Evolutionary conservation across 2,329 filamentous ascomycete species (phyloP).

Genomic region (Alternaria sp.): DNA sequence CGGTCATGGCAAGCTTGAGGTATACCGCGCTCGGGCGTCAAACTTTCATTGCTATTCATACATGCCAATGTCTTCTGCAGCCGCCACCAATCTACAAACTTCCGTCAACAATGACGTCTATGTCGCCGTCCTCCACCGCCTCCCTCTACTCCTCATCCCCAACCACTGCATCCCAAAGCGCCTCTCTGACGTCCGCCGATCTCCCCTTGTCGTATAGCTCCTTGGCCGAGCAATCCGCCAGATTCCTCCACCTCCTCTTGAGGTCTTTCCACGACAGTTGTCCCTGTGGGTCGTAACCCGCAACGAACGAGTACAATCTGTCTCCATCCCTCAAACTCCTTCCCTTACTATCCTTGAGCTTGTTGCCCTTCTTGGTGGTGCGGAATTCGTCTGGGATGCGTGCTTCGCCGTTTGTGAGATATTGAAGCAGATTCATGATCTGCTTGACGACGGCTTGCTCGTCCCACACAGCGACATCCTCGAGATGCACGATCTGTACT

Average conservation of each 20-base stretch:
- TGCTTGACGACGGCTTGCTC: not conserved
- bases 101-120: not conserved
- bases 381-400: not conserved
- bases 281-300: not conserved
- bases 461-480: not conserved
- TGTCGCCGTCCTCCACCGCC: not conserved
- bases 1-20: not conserved
- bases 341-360: not conserved
- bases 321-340: not conserved
- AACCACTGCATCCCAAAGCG: not conserved
- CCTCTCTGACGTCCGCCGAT: not conserved
- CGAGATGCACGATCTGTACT: not conserved
- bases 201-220: not conserved
- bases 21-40: not conserved
- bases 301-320: not conserved
- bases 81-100: not conserved
- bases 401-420: not conserved
- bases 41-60: fast-evolving
- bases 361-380: not conserved
- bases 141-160: not conserved
- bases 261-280: not conserved
- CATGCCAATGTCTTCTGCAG: not conserved
- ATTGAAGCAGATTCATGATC: not conserved
- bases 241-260: not conserved
- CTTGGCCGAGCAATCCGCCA: not conserved